These are phyloP conservation scores for Penicillium rolfsii DNA, from an alignment of 2,329 filamentous ascomycete species.

Conservation along the genomic window DNA sequence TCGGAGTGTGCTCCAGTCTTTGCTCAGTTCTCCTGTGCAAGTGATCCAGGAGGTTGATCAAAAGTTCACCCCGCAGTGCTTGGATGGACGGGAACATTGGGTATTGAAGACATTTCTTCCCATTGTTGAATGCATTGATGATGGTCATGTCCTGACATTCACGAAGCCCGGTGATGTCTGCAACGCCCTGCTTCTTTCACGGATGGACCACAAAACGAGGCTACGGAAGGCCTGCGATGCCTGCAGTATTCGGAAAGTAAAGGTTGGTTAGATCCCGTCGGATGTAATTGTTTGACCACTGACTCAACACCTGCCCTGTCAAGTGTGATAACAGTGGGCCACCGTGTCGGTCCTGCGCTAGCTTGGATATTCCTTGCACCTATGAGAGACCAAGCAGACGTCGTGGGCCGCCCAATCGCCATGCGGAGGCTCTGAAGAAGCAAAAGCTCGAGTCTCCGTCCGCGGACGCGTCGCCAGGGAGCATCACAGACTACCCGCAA, in stretches of 20 bases:
- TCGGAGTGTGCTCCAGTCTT: not conserved
- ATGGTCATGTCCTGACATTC: conserved; percentile 25
- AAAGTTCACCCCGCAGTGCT: conserved; percentile 14
- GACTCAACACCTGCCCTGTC: conserved; percentile 12
- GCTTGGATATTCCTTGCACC: conserved; percentile 68
- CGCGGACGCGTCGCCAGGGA: conserved; percentile 39
- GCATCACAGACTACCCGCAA: conserved; percentile 47
- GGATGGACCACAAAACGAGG: conserved; percentile 46
- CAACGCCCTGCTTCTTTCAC: conserved; percentile 19
- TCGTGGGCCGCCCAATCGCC: conserved; percentile 67
- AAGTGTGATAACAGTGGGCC: conserved; percentile 69
- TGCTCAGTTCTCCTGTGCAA: not conserved
- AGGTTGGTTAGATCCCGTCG: conserved; percentile 42
- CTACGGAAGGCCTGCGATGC: conserved; percentile 58
- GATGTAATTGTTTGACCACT: conserved; percentile 4
- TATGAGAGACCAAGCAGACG: conserved; percentile 66
- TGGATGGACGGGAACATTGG: conserved; percentile 16
- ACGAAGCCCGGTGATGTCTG: conserved; percentile 28
- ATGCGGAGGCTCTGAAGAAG: conserved; percentile 69
- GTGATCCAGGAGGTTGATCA: conserved; percentile 16
- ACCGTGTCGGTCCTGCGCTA: conserved; percentile 66
- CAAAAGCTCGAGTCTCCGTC: conserved; percentile 52
- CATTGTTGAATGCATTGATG: conserved; percentile 9
- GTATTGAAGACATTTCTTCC: conserved; percentile 6
- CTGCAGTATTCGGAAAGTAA: conserved; percentile 58